These are phyloP conservation scores for Epichloe gansuensis DNA, from an alignment of 2,329 filamentous ascomycete species.

Conservation along the genomic window DNA sequence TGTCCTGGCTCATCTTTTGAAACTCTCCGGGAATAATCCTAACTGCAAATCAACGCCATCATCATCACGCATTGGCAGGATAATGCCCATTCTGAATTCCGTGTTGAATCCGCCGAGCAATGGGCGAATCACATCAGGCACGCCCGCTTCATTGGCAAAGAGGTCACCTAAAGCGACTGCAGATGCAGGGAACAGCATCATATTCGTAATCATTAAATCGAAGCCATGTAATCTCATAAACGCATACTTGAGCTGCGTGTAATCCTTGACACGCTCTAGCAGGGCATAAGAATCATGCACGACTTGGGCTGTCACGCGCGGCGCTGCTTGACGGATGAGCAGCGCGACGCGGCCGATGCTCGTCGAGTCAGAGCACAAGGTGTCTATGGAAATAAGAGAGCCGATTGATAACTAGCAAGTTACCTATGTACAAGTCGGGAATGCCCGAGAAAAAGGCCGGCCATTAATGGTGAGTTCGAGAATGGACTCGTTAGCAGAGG, in stretches of 20 bases:
- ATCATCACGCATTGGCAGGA: slow-evolving; percentile 18
- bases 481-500: slow-evolving; percentile 16
- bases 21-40: slow-evolving; percentile 17
- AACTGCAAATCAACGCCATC: slow-evolving; percentile 18
- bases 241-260: slow-evolving; percentile 5
- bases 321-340: slow-evolving; percentile 14
- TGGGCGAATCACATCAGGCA: slow-evolving; percentile 16
- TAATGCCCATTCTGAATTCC: slow-evolving; percentile 15
- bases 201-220: slow-evolving; percentile 18
- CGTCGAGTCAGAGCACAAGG: slow-evolving; percentile 16
- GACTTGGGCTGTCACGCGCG: slow-evolving; percentile 14
- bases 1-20: slow-evolving; percentile 14
- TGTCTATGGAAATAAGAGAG: slow-evolving; percentile 12
- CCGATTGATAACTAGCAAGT: slow-evolving; percentile 16
- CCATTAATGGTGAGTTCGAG: slow-evolving; percentile 23
- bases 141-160: slow-evolving; percentile 14
- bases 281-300: slow-evolving; percentile 19
- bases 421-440: slow-evolving; percentile 19
- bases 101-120: slow-evolving; percentile 16
- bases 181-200: slow-evolving; percentile 17
- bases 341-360: slow-evolving; percentile 15
- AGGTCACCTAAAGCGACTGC: slow-evolving; percentile 17
- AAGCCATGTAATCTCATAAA: not conserved
- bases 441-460: slow-evolving; percentile 18
- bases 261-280: slow-evolving; percentile 15